Percentiles rank a stretch among this genome's conserved stretches.
phyloP scores from a whole-genome alignment of 768 basidiomycete species.

The Russula lepida region DNA sequence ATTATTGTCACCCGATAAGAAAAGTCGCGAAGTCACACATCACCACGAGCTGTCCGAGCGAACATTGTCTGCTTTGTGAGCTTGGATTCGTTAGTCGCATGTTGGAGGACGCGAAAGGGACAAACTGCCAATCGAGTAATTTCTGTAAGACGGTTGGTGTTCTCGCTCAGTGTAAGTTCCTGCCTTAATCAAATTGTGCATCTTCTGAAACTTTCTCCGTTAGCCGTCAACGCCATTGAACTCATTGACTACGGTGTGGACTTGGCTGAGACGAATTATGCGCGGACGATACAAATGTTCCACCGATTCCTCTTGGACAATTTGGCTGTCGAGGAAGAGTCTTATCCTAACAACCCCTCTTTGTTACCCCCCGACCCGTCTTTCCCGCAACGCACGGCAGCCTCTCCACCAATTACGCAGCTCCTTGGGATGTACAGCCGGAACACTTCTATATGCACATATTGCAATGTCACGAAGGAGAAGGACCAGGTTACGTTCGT shows the following conservation, averaged over 20 bases:
- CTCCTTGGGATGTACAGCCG: slow-evolving; percentile 73
- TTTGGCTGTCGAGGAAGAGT: slow-evolving; percentile 65
- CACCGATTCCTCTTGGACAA: slow-evolving; percentile 90
- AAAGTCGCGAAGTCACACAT: slow-evolving; percentile 86
- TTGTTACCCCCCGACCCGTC: slow-evolving; percentile 33
- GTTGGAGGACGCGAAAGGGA: slow-evolving; percentile 91
- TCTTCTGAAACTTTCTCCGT: slow-evolving; percentile 20
- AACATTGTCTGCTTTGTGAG: slow-evolving; percentile 93
- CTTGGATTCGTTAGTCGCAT: slow-evolving; percentile 90
- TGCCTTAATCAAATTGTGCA: neutral
- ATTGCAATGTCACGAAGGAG: slow-evolving; percentile 60
- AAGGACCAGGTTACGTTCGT: slow-evolving; percentile 79
- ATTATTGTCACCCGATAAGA: slow-evolving; percentile 73
- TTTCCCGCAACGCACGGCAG: slow-evolving; percentile 21
- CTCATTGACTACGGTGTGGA: slow-evolving; percentile 85
- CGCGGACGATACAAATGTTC: slow-evolving; percentile 87
- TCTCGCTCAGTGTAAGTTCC: slow-evolving; percentile 64
- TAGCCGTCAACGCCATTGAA: slow-evolving; percentile 72
- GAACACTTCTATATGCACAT: slow-evolving; percentile 65
- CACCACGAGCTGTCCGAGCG: slow-evolving; percentile 75
- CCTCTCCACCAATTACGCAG: slow-evolving; percentile 72
- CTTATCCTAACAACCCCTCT: slow-evolving; percentile 49
- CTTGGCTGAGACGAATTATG: slow-evolving; percentile 64
- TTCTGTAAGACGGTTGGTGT: slow-evolving; percentile 92
- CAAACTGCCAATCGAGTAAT: slow-evolving; percentile 94